phyloP scores from a whole-genome alignment of 2,329 filamentous ascomycete genomes.

The Cladophialophora exuberans region DNA sequence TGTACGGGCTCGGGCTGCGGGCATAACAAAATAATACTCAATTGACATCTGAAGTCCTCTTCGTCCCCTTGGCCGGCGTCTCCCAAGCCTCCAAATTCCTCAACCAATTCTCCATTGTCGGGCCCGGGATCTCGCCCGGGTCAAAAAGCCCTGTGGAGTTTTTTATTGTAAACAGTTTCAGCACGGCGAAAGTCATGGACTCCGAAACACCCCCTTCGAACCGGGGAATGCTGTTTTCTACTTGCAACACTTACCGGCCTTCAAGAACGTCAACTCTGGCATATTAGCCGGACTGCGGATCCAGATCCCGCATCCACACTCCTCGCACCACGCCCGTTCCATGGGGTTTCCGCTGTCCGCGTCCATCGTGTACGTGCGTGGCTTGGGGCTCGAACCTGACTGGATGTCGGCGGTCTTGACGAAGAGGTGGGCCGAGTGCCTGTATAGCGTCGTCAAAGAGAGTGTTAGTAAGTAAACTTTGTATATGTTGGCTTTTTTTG shows the following conservation, averaged over 20 bases:
- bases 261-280: slow-evolving; percentile 14
- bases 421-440: slow-evolving; percentile 16
- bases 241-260: slow-evolving; percentile 8
- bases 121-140: slow-evolving; percentile 15
- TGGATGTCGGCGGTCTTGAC: slow-evolving; percentile 5
- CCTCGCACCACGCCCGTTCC: slow-evolving; percentile 18
- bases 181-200: not conserved
- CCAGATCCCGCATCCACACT: slow-evolving; percentile 19
- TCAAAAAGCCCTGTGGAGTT: slow-evolving; percentile 9
- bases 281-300: slow-evolving; percentile 3
- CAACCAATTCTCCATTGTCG: slow-evolving; percentile 18
- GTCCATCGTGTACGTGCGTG: slow-evolving; percentile 5
- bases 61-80: slow-evolving; percentile 15
- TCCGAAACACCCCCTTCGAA: not conserved
- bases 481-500: no score
- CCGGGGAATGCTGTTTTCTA: not conserved
- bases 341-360: slow-evolving; percentile 11
- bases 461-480: not conserved
- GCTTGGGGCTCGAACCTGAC: slow-evolving; percentile 4
- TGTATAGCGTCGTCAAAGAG: not conserved
- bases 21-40: no score
- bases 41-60: slow-evolving; percentile 6
- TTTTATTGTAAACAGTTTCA: not conserved
- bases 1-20: no score
- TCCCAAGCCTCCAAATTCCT: slow-evolving; percentile 20